Conservation (phyloP, 1,284 basidiomycete species). For the Ustilago esculenta region DNA sequence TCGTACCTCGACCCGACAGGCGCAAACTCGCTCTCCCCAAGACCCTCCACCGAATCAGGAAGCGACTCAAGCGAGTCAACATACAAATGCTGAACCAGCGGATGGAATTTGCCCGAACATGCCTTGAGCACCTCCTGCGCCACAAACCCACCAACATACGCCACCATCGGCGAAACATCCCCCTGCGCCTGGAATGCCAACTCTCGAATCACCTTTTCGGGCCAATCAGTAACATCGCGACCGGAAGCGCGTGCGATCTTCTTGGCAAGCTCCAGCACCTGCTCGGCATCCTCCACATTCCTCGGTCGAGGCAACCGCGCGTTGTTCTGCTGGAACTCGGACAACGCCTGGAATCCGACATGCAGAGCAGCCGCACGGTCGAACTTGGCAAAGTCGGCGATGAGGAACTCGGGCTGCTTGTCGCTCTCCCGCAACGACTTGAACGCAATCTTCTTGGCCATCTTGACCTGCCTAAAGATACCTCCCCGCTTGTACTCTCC, state of each 20-base stretch:
- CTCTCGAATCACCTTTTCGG: slow-evolving; percentile 81
- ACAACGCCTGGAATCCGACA: slow-evolving; percentile 93
- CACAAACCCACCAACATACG: slow-evolving; percentile 95
- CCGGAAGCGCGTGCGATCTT: slow-evolving; percentile 73
- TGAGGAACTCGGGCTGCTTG: slow-evolving; percentile 84
- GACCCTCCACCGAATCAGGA: slow-evolving; percentile 66
- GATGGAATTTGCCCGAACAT: slow-evolving; percentile 97
- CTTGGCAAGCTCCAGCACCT: slow-evolving; percentile 80
- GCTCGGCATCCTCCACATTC: slow-evolving; percentile 81
- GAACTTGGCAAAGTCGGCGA: slow-evolving; percentile 98
- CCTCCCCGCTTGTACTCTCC: slow-evolving; percentile 87
- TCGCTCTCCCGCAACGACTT: slow-evolving; percentile 92
- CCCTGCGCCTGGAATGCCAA: slow-evolving; percentile 91
- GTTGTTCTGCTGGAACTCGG: slow-evolving; percentile 78
- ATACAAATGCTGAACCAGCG: slow-evolving; percentile 93
- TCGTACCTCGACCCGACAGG: slow-evolving; percentile 89
- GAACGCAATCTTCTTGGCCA: slow-evolving; percentile 86
- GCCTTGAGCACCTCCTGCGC: slow-evolving; percentile 98
- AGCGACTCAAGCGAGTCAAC: slow-evolving; percentile 94
- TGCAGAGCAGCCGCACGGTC: slow-evolving; percentile 91
- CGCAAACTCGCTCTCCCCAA: slow-evolving; percentile 84
- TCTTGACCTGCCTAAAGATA: slow-evolving; percentile 98
- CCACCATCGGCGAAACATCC: slow-evolving; percentile 89
- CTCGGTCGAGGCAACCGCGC: slow-evolving; percentile 83
- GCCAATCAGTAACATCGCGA: slow-evolving; percentile 76